These are phyloP conservation scores for Dryas integrifolia DNA, from an alignment of 331 rosid genomes.

Conservation along the genomic window DNA sequence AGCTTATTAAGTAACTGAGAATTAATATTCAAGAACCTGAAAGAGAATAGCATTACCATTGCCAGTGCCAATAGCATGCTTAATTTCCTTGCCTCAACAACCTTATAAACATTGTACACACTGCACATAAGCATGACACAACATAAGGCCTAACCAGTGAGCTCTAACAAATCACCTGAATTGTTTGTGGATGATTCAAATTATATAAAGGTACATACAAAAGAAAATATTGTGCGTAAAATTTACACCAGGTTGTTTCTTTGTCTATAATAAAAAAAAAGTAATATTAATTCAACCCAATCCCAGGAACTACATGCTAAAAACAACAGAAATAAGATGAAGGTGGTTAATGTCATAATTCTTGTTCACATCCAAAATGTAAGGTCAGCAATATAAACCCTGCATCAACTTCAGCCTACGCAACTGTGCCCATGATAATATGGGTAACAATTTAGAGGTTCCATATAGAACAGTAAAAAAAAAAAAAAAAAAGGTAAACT, in stretches of 20 bases:
- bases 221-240: neutral
- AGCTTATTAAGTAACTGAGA: constrained; percentile 25
- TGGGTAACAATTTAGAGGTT: constrained; percentile 12
- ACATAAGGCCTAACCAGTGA: constrained; percentile 20
- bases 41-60: constrained; percentile 53
- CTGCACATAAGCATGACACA: constrained; percentile 49
- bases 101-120: constrained; percentile 65
- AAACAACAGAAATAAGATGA: neutral
- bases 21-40: constrained; percentile 12
- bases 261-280: neutral
- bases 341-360: neutral
- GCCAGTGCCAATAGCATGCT: constrained; percentile 79
- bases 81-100: constrained; percentile 76
- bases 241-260: neutral
- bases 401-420: neutral
- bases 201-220: neutral
- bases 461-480: constrained; percentile 13
- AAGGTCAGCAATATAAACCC: neutral
- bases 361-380: neutral
- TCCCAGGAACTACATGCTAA: too few relatives aligned
- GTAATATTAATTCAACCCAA: neutral
- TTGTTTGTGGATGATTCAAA: neutral
- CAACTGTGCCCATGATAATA: neutral
- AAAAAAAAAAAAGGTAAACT: neutral
- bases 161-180: neutral